phyloP scores from a whole-genome alignment of 768 basidiomycete species.

The Crassisporium funariophilum region DNA sequence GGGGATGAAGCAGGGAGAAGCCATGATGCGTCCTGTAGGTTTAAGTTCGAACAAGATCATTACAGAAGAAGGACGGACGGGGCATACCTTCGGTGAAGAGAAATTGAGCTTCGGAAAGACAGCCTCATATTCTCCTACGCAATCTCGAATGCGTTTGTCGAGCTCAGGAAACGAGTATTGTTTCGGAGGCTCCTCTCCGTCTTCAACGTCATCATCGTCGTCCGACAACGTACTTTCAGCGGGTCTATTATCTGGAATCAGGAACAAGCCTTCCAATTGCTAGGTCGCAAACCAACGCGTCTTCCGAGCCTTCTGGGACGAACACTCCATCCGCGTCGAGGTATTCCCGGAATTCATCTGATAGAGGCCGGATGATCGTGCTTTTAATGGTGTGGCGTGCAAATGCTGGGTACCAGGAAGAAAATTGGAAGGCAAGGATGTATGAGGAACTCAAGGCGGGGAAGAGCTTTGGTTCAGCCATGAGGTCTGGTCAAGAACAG shows the following conservation, averaged over 20 bases:
- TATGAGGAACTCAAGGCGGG: conserved; percentile 52
- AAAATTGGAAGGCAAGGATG: conserved; percentile 78
- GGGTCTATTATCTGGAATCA: conserved; percentile 37
- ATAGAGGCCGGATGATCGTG: conserved; percentile 71
- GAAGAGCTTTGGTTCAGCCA: conserved; percentile 39
- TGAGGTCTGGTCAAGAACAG: too few relatives aligned
- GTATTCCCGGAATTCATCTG: conserved; percentile 65
- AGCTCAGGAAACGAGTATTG: conserved; percentile 79
- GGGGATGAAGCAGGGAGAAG: conserved; percentile 82
- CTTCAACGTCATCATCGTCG: conserved; percentile 46
- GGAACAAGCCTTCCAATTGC: conserved; percentile 5
- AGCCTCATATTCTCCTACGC: conserved; percentile 70
- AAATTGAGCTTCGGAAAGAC: conserved; percentile 98
- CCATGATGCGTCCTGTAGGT: conserved; percentile 84
- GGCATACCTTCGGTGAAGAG: conserved; percentile 81
- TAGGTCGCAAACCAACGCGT: conserved; percentile 53
- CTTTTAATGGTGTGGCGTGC: conserved; percentile 66
- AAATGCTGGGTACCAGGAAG: conserved; percentile 82
- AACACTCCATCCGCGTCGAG: conserved; percentile 84
- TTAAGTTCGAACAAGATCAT: neutral
- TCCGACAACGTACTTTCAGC: conserved; percentile 62
- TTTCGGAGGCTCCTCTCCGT: conserved; percentile 34
- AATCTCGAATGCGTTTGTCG: conserved; percentile 68
- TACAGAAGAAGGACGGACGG: neutral
- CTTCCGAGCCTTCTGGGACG: conserved; percentile 80